Evolutionary conservation across 2,329 filamentous ascomycete genomes (phyloP).

Genomic region (Tolypocladium amazonense): DNA sequence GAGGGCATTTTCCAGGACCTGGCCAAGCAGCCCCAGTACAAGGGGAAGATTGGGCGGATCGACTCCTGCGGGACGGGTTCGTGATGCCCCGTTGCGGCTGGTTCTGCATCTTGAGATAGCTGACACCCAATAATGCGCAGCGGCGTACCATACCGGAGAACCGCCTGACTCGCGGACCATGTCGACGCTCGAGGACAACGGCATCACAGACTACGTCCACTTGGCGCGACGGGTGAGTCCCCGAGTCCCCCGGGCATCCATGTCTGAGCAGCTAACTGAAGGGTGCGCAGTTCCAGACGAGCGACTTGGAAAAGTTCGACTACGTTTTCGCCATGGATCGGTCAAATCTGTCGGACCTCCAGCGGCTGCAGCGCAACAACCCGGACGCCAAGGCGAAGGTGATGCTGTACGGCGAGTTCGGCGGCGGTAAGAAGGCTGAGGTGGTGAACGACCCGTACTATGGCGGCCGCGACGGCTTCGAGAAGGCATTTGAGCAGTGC

Average conservation of each 20-base stretch:
- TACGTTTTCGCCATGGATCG: conserved; percentile 94
- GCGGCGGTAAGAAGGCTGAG: conserved; percentile 54
- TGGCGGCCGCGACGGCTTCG: conserved; percentile 71
- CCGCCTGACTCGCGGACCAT: conserved; percentile 76
- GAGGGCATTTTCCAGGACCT: conserved; percentile 82
- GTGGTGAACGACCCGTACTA: conserved; percentile 88
- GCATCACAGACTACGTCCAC: conserved; percentile 69
- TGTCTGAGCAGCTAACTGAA: background rate
- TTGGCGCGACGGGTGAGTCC: conserved; percentile 57
- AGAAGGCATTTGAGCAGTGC: conserved; percentile 78
- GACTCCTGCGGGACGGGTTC: conserved; percentile 80
- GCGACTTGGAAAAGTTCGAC: conserved; percentile 78
- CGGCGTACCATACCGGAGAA: conserved; percentile 72
- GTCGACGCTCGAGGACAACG: conserved; percentile 61
- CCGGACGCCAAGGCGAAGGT: conserved; percentile 53
- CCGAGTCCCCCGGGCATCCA: conserved; percentile 7
- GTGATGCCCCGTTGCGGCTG: conserved; percentile 2
- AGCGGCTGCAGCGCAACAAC: conserved; percentile 47
- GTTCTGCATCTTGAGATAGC: background rate
- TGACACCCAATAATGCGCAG: conserved; percentile 22
- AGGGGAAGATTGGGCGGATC: conserved; percentile 51
- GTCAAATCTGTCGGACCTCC: conserved; percentile 64
- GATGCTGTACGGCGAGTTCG: conserved; percentile 76
- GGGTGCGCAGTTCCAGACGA: conserved; percentile 36
- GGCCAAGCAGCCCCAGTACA: conserved; percentile 48